These are phyloP conservation scores for Scedosporium minutisporum DNA, from an alignment of 2,329 filamentous ascomycete genomes.

Conservation along the genomic window DNA sequence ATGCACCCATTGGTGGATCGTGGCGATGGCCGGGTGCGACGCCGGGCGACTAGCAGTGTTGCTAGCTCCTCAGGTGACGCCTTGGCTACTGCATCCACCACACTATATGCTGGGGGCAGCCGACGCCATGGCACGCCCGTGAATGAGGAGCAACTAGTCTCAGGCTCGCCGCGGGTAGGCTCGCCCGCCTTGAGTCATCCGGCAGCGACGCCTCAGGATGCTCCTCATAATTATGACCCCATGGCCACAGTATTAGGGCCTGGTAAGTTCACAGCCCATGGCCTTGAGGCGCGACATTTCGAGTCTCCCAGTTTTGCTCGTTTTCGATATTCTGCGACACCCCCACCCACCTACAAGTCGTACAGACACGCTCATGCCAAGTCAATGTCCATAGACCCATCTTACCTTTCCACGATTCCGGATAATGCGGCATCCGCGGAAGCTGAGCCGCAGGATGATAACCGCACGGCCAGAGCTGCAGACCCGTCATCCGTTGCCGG, in stretches of 20 bases:
- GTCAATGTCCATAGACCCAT: conserved; percentile 6
- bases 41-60: conserved; percentile 50
- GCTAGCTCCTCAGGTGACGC: conserved; percentile 55
- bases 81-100: conserved; percentile 16
- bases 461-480: conserved; percentile 12
- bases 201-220: conserved; percentile 43
- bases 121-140: background rate
- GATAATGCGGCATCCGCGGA: conserved; percentile 45
- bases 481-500: background rate
- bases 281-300: conserved; percentile 3
- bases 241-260: conserved; percentile 11
- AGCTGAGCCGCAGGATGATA: conserved; percentile 59
- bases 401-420: background rate
- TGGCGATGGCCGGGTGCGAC: conserved; percentile 42
- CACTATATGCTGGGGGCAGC: background rate
- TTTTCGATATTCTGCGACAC: conserved; percentile 2
- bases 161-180: conserved; percentile 17
- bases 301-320: conserved; percentile 7
- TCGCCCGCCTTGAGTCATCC: conserved; percentile 40
- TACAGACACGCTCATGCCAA: conserved; percentile 6
- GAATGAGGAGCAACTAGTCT: background rate
- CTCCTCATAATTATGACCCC: conserved; percentile 4
- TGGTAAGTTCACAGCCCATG: background rate
- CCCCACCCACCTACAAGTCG: background rate
- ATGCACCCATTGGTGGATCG: conserved; percentile 52